A percentile compares a stretch with the other conserved stretches of the same genome.
Conservation (phyloP, 345 rosid species). For the Euclidium syriacum region DNA sequence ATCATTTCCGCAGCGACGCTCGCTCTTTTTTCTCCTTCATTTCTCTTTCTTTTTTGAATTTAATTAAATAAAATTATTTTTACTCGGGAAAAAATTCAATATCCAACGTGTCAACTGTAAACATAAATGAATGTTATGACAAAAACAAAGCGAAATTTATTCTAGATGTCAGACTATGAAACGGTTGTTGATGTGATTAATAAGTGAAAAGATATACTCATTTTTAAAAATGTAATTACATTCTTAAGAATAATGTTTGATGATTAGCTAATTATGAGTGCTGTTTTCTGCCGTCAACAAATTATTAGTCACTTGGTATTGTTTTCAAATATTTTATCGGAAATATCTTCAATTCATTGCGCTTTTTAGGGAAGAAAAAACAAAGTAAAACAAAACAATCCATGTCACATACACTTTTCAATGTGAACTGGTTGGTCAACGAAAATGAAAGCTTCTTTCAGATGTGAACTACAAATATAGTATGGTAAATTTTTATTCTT, state of each 20-base stretch:
- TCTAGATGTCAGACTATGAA: too few species aligned
- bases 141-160: too few species aligned
- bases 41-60: not conserved
- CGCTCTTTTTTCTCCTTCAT: not conserved
- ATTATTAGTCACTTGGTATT: not conserved
- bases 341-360: not conserved
- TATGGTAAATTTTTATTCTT: not conserved
- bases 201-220: too few species aligned
- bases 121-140: too few species aligned
- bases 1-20: conserved; percentile 26
- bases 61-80: not conserved
- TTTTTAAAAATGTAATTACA: not conserved
- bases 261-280: not conserved
- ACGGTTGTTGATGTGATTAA: too few species aligned
- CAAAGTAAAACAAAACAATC: not conserved
- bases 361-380: not conserved
- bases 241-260: not conserved
- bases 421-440: conserved; percentile 21
- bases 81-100: too few species aligned
- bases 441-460: conserved; percentile 1
- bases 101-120: too few species aligned
- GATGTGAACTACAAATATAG: conserved; percentile 10
- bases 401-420: not conserved
- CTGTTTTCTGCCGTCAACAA: not conserved
- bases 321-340: not conserved